Base-by-base conservation (phyloP, 257 asterid genomes). In the Forsythia suspensa region DNA sequence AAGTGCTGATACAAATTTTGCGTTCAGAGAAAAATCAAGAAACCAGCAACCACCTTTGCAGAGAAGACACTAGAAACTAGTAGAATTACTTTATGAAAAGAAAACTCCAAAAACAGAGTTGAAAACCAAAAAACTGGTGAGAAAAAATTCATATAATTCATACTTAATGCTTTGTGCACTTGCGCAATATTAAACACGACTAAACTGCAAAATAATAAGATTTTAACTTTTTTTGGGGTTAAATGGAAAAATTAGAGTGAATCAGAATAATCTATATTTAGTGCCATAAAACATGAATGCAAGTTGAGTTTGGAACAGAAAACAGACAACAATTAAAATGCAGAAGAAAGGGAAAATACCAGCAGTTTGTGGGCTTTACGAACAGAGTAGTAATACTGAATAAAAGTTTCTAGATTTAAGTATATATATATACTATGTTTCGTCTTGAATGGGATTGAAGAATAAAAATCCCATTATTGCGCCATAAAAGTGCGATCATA, bases 41-140 rank as follows among this genome's bases (percentile, higher is more conserved):
- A 68, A 76, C 66, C 42, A 74, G 81, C 76, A 73, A 78, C 77
- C 59, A 82, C 71, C 77, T 80, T 84, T 55, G 75, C 81, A 42
- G 83, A 65, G 69, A 37, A 67, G 69, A 80, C 66, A 72, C 84
- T 61, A 75, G 78, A 76, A 71, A 70, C 76, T 41, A 66, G 74
- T 78, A 79, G 81, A 76, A 67, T 42, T 40, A 72, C 78, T 52
- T 10, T 73, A 73, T 52, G 77, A 8, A 15, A 40, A 77, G 46
- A 59, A 48, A 36, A 46, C 40, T 71, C 76, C 73, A 77, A n/a
- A 74, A 67, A 16, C 69, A 71, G 57, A 73, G 72, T 52, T 24
- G 76, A 74, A 69, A 70, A n/a, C 41, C 44, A 76, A 70, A 80
- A 72, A 70, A 82, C 15, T 70, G 78, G 41, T 48, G 61, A 79